Base-by-base conservation (phyloP, 2,329 filamentous ascomycete genomes). In the Exserohilum turcica region DNA sequence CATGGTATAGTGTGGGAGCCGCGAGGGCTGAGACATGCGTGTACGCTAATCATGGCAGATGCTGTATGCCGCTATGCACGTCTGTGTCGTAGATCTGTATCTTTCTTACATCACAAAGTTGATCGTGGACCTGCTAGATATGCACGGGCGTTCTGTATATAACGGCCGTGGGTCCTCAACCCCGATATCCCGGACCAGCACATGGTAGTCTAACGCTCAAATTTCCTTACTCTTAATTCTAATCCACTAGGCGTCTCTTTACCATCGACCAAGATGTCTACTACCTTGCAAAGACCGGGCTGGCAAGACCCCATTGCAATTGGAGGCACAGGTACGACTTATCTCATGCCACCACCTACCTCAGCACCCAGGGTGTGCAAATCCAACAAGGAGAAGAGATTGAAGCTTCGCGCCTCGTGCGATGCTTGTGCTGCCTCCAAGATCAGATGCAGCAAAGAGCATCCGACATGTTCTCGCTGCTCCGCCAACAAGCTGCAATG, bases 381-480 rank as follows among this genome's bases (percentile, higher is more conserved):
- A 48, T 42, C 43, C 36, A 33, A 48, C 24, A 59, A 53, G 45
- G 54, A 70, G 45, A 61, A 61, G 44, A 63, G 54, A 44, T 60
- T 61, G 15, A 74, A 74, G 52, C 66, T 74, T 15, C 63, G 71
- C 57, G 70, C 68, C 47, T 73, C 70, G 10, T 73, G 71, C 59
- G 69, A 74, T 58, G 63, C 67, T 6, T 74, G 71, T 60, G 68
- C 71, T n/a, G 64, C 68, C n/a, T 71, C 70, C 6, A 74, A 74
- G 51, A 68, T 73, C 44, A 73, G 72, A 50, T 73, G 71, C 59
- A 71, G 67, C 57, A 73, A 73, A 53, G 64, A 71, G 19, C 71
- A 72, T 52, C 71, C 71, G 2, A 61, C 56, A 16, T 73, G 71
- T 49, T 55, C 58, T n/a, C 69, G 70, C 27, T 74, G 71, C 51